Base-by-base conservation (phyloP, 768 basidiomycete species). In the Tylopilus plumbeoviolaceoides region DNA sequence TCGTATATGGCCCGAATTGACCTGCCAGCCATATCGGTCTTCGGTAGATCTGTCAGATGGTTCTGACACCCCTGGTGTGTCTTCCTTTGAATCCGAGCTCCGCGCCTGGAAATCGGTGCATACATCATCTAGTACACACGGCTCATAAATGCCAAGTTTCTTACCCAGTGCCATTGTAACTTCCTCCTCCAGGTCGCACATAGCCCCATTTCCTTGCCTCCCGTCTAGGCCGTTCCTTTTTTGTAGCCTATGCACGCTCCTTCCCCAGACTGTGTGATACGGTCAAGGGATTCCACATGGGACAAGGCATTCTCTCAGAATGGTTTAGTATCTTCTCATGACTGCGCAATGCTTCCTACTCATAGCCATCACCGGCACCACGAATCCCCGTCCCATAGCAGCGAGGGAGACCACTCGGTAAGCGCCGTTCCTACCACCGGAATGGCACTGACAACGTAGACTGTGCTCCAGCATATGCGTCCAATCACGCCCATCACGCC, bases 1-100 rank as follows among this genome's bases (percentile, higher is more conserved):
- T 59, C 62, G 53, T 64, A 64, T 64, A 67, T 57, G 59, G 54
- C 65, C 60, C 47, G 63, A 66, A 66, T 59, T 27, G 68, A 62
- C 41, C 28, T 66, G 35, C 10, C 30, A 30, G 35, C 68, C 66
- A 70, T 63, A 70, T 70, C 68, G 68, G 68, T 71, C 62, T 50
- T 48, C 9, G 45, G 54, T 54, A 66, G 68, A 70, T 70, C 68
- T 70, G 70, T 59, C 70, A 66, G 47, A 58, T 56, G 57, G 50
- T 60, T 65, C 68, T 70, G 69, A 70, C 68, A 68, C 66, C 70
- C 64, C 60, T 64, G 60, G 62, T 50, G 64, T 69, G 68, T 69
- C 70, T 66, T 68, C 64, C 68, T 70, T 64, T 70, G 68, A 62
- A 68, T 64, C 68, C 68, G 68, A 71, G 70, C 64, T 71, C 70